phyloP scores from a whole-genome alignment of 2,329 filamentous ascomycete species.

The Aspergillus pseudonomiae region DNA sequence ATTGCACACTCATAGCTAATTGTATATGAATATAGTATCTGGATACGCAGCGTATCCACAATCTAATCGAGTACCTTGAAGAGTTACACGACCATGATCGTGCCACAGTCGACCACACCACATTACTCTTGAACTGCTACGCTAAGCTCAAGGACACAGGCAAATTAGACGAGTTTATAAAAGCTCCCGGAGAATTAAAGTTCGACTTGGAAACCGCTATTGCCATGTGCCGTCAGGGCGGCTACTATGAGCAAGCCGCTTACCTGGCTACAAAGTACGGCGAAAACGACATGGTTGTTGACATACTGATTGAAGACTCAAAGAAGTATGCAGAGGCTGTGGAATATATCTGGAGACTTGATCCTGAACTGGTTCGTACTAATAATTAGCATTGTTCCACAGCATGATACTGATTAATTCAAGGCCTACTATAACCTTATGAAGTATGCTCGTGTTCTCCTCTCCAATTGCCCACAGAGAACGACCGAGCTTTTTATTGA shows the following conservation, averaged over 20 bases:
- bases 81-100: conserved; percentile 92
- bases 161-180: conserved; percentile 95
- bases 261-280: conserved; percentile 93
- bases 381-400: background rate
- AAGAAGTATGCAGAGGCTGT: conserved; percentile 87
- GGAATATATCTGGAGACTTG: conserved; percentile 86
- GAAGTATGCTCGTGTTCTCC: conserved; percentile 90
- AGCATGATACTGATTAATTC: conserved; percentile 34
- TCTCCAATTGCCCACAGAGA: conserved; percentile 81
- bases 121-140: conserved; percentile 92
- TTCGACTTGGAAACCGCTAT: conserved; percentile 98
- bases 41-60: conserved; percentile 96
- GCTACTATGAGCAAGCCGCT: conserved; percentile 94
- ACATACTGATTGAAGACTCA: conserved; percentile 93
- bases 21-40: conserved; percentile 65
- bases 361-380: conserved; percentile 71
- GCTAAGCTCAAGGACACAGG: conserved; percentile 96
- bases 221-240: conserved; percentile 93
- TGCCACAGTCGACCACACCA: conserved; percentile 94
- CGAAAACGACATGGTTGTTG: conserved; percentile 90
- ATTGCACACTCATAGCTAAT: conserved; percentile 1
- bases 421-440: conserved; percentile 86
- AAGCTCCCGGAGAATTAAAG: conserved; percentile 83
- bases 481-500: conserved; percentile 89
- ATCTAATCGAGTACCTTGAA: conserved; percentile 94